Evolutionary conservation across 2,329 filamentous ascomycete species (phyloP).

Genomic region (Aspergillus jensenii): DNA sequence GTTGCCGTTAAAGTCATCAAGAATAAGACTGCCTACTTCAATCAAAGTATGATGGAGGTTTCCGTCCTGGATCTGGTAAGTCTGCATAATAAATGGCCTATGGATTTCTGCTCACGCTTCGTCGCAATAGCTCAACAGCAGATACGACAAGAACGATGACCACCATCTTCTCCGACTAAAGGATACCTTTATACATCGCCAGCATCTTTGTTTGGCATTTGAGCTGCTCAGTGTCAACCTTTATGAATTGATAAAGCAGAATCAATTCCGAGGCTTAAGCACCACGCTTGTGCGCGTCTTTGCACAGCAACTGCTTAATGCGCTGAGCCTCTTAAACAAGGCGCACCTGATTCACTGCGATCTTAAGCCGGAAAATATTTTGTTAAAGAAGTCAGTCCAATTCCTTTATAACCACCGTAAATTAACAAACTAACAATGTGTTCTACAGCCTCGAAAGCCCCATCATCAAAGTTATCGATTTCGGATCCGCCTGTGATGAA

Average conservation of each 20-base stretch:
- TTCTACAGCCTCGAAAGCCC: constrained; percentile 78
- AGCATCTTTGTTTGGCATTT: constrained; percentile 95
- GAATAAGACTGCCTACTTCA: constrained; percentile 98
- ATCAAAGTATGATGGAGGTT: constrained; percentile 99
- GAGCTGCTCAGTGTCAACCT: constrained; percentile 95
- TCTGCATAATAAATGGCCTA: constrained; percentile 3
- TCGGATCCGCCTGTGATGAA: constrained; percentile 96
- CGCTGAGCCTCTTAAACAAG: constrained; percentile 88
- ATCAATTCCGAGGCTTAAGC: constrained; percentile 95
- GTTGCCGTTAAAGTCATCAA: constrained; percentile 99
- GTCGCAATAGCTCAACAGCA: constrained; percentile 76
- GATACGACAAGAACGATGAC: constrained; percentile 98
- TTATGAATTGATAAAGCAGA: constrained; percentile 99
- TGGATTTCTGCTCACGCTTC: constrained; percentile 21
- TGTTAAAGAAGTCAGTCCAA: constrained; percentile 77
- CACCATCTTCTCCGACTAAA: constrained; percentile 92
- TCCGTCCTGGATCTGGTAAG: constrained; percentile 90
- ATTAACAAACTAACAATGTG: background rate
- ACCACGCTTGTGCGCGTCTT: constrained; percentile 97
- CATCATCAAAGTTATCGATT: constrained; percentile 99
- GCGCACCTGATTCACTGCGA: constrained; percentile 97
- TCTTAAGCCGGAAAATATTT: constrained; percentile 95
- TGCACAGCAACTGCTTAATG: constrained; percentile 92
- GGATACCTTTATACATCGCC: constrained; percentile 96
- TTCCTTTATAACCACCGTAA: background rate